Conservation (phyloP, 1,139 yeast genomes). For the Magnusiomyces fungicola region DNA sequence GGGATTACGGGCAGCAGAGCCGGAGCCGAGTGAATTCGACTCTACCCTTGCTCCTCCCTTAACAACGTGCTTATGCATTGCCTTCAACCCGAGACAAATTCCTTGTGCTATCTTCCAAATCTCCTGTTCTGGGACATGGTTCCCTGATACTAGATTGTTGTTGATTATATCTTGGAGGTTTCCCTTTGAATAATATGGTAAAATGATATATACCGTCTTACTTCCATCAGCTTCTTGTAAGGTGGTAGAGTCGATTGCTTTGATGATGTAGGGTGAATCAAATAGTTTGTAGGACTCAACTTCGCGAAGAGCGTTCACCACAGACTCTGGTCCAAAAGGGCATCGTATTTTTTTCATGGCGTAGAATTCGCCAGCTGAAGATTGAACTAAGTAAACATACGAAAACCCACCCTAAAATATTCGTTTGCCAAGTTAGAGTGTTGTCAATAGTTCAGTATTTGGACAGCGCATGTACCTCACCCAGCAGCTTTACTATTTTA, state of each 20-base stretch:
- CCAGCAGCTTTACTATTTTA: conserved; percentile 57
- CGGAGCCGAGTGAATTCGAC: no score
- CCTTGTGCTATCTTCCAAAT: conserved; percentile 57
- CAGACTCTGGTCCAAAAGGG: conserved; percentile 76
- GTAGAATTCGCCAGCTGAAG: conserved; percentile 42
- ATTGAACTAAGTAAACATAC: conserved; percentile 72
- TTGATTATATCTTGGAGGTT: conserved; percentile 76
- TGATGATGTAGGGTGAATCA: conserved; percentile 57
- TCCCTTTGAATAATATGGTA: conserved; percentile 68
- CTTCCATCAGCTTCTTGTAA: conserved; percentile 73
- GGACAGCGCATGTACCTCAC: conserved; percentile 46
- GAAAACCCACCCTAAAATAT: conserved; percentile 59
- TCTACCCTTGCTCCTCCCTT: neutral
- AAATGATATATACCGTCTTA: conserved; percentile 64
- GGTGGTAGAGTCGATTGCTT: conserved; percentile 61
- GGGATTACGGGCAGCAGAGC: no score
- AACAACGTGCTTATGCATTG: conserved; percentile 55
- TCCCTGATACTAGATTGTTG: conserved; percentile 49
- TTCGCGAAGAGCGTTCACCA: conserved; percentile 65
- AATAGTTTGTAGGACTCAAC: conserved; percentile 70
- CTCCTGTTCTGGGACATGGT: conserved; percentile 51
- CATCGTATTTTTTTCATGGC: conserved; percentile 85
- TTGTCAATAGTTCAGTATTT: neutral
- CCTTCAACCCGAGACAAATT: conserved; percentile 64
- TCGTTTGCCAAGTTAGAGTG: neutral